Conservation (phyloP, 2,329 filamentous ascomycete genomes). For the Madurella fahalii region DNA sequence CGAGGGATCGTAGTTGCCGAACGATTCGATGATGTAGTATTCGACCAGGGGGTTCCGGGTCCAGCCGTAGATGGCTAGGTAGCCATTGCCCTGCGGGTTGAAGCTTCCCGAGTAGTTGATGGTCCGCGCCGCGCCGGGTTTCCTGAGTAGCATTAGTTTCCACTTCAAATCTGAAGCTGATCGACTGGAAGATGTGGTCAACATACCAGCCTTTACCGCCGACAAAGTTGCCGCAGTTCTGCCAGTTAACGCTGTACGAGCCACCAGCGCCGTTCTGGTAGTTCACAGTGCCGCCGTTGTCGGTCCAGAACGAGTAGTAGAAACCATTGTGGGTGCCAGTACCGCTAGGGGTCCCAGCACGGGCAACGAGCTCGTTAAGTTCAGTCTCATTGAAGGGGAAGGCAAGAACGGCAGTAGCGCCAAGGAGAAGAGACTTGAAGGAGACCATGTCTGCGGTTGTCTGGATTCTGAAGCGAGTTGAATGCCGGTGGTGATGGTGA, state of each 20-base stretch:
- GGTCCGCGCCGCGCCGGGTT: conserved; percentile 36
- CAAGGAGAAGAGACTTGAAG: conserved; percentile 16
- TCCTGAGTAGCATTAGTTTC: not conserved
- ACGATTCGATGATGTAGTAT: conserved; percentile 30
- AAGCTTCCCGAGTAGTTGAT: conserved; percentile 29
- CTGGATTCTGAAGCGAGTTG: not conserved
- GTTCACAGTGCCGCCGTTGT: conserved; percentile 35
- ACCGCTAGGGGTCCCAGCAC: conserved; percentile 30
- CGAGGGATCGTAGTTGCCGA: conserved; percentile 38
- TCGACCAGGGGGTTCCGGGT: conserved; percentile 29
- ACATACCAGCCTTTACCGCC: conserved; percentile 54
- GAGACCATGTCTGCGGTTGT: conserved; percentile 17
- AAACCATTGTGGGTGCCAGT: conserved; percentile 37
- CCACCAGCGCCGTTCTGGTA: conserved; percentile 40
- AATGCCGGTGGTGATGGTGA: conserved; percentile 1
- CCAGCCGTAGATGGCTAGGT: conserved; percentile 34
- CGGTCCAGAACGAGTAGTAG: conserved; percentile 45
- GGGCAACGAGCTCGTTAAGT: conserved; percentile 11
- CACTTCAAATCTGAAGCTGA: not conserved
- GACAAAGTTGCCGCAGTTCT: conserved; percentile 48
- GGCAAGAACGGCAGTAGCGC: conserved; percentile 12
- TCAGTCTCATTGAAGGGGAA: conserved; percentile 18
- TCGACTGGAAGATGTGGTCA: not conserved
- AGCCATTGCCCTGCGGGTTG: conserved; percentile 28
- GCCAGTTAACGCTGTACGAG: conserved; percentile 41